Evolutionary conservation across 352 stramenopile genomes (phyloP), one percentile per base, ranked within the genome.

Genomic region (Nothophytophthora sp.): DNA sequence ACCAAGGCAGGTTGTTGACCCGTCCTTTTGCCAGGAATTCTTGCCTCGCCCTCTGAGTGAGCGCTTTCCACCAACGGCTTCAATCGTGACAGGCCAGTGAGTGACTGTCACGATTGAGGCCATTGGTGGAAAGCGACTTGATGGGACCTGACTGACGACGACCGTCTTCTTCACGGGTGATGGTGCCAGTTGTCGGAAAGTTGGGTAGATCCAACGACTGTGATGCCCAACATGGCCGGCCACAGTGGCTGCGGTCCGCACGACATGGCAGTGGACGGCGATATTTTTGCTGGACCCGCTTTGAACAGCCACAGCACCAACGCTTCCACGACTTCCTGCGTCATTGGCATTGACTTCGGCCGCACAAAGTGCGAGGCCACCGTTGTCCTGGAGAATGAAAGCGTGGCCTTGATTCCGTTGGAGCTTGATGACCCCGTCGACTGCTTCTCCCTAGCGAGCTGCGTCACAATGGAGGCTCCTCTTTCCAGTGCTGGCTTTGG

Each of bases 301-400:
- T 46, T 48, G 22, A 36, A 43, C 8, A 59, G 19, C n/a, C n/a
- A n/a, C 30, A 15, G 23, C 11, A 33, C 35, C 3, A 40, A 50
- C 11, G 34, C 38, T 19, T 48, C 29, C 12, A 18, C 7, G 30
- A 44, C 35, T 20, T 23, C 22, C 15, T 61, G 49, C 27, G 46
- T 9, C 15, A 61, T 70, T 10, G 56, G 60, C 15, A 70, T 70
- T 37, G 60, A 70, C 34, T 70, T 70, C 33, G 56, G 60, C 13
- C 50, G 55, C 20, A 59, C 50, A 20, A 66, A 66, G 30, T 70
- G 50, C 36, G 55, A 65, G 20, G 60, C 55, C 12, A 50, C 60
- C 7, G 45, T 70, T 28, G 50, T 61, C 10, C 30, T 11, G 30
- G 47, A 60, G 16, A 40, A 59, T 16, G 53, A 42, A 7, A 56